Evolutionary conservation across 2,329 filamentous ascomycete species (phyloP).

Genomic region (Erysiphe pulchra): DNA sequence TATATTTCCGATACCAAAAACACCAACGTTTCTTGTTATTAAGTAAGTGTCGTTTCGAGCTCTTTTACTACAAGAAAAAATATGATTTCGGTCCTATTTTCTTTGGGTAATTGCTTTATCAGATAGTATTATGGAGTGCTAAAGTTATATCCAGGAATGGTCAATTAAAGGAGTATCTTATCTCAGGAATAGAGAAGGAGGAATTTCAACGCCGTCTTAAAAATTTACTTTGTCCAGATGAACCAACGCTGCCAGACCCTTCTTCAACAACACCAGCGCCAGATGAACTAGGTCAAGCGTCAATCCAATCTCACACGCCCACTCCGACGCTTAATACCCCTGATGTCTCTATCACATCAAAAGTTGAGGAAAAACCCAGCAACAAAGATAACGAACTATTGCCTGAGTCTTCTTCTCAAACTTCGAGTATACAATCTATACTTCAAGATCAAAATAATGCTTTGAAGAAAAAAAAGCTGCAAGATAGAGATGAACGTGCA

Average conservation of each 20-base stretch:
- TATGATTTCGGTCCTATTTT: too few relatives aligned
- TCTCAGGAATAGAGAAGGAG: slow-evolving; percentile 33
- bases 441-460: slow-evolving; percentile 21
- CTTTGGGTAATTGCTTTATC: too few relatives aligned
- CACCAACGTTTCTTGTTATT: slow-evolving; percentile 61
- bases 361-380: too few relatives aligned
- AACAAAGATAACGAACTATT: too few relatives aligned
- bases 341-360: too few relatives aligned
- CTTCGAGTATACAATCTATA: background rate
- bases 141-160: slow-evolving; percentile 41
- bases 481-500: slow-evolving; percentile 40
- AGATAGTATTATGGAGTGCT: too few relatives aligned
- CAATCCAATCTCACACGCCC: too few relatives aligned
- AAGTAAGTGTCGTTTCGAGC: slow-evolving; percentile 23
- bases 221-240: too few relatives aligned
- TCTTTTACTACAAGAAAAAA: slow-evolving; percentile 1
- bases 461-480: slow-evolving; percentile 32
- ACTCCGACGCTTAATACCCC: too few relatives aligned
- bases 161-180: slow-evolving; percentile 51
- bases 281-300: too few relatives aligned
- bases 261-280: too few relatives aligned
- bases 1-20: slow-evolving; percentile 55
- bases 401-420: background rate
- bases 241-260: too few relatives aligned
- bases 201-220: slow-evolving; percentile 36